phyloP scores from a whole-genome alignment of 805 yeast genomes.

The Candida vartiovaarae region DNA sequence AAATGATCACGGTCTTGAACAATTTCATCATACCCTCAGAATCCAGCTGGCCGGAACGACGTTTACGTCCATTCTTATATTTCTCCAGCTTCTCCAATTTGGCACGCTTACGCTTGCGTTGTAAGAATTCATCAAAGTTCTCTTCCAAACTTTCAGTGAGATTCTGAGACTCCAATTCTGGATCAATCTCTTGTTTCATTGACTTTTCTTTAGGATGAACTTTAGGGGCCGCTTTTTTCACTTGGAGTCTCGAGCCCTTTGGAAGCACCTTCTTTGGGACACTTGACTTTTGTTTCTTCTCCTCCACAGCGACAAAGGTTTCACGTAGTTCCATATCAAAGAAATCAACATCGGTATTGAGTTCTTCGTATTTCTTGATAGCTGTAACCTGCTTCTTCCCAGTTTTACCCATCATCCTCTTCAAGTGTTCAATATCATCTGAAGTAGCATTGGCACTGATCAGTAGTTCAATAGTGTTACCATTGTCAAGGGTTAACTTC shows the following conservation, averaged over 20 bases:
- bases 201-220: background rate
- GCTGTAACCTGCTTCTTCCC: background rate
- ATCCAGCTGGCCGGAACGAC: slow-evolving; percentile 13
- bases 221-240: slow-evolving; percentile 3
- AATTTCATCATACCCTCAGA: slow-evolving; percentile 25
- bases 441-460: slow-evolving; percentile 18
- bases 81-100: background rate
- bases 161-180: background rate
- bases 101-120: background rate
- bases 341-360: slow-evolving; percentile 20
- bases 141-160: background rate
- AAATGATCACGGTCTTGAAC: slow-evolving; percentile 59
- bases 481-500: slow-evolving; percentile 19
- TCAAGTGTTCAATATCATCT: slow-evolving; percentile 3
- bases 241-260: background rate
- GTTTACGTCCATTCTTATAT: slow-evolving; percentile 8
- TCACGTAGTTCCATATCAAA: slow-evolving; percentile 20
- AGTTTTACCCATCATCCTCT: background rate
- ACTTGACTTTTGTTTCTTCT: background rate
- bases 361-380: slow-evolving; percentile 10
- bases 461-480: slow-evolving; percentile 17
- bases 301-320: slow-evolving; percentile 6
- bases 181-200: background rate
- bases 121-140: background rate
- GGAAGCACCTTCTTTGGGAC: background rate